Evolutionary conservation across 2,329 filamentous ascomycete genomes (phyloP), one percentile per base, ranked within the genome.

Genomic region (Fusarium tupiense): DNA sequence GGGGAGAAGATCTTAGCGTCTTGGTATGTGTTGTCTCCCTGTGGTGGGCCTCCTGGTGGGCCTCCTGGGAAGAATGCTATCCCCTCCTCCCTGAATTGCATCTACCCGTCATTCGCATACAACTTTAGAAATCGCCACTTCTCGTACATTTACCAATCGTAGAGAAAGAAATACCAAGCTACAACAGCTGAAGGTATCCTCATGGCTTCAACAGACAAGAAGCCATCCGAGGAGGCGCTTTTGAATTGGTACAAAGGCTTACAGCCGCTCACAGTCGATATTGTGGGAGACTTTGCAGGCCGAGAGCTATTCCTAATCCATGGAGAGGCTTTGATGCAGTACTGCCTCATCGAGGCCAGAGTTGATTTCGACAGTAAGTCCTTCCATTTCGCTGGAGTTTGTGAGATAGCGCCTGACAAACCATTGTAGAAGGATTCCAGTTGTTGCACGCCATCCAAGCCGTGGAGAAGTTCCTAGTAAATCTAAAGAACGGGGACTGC

Each of bases 121-220:
- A 4, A 13, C 47, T n/a, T 50, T 13, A 19, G 47, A 33, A n/a
- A 19, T 1, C 11, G 16, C 10, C 47, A 31, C 10, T 33, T 33
- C 14, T 50, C 14, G 47, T 50, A 4, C 22, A 13, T 7, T 7
- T 16, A 8, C 0, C 14, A 9, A 6, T 33, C 33, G 0, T 1
- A 6, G 14, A 50, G 22, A 50, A n/a, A 33, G 17, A n/a, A 31
- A 13, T 13, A 13, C 22, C 8, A 9, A 50, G 22, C 5, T n/a
- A 13, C 7, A n/a, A 19, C 29, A 50, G 7, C 29, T 3, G 14
- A 50, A 50, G 14, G 12, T 19, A 50, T 33, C 22, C 0, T 33
- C 14, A 50, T 50, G 47, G 47, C 29, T 50, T 50, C 29, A 2
- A 6, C 47, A n/a, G 8, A 7, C 14, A 33, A 9, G 29, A 50